A percentile compares a stretch with the other conserved stretches of the same genome.
Conservation (phyloP, 2,329 filamentous ascomycete species). For the Monosporascus sp. region DNA sequence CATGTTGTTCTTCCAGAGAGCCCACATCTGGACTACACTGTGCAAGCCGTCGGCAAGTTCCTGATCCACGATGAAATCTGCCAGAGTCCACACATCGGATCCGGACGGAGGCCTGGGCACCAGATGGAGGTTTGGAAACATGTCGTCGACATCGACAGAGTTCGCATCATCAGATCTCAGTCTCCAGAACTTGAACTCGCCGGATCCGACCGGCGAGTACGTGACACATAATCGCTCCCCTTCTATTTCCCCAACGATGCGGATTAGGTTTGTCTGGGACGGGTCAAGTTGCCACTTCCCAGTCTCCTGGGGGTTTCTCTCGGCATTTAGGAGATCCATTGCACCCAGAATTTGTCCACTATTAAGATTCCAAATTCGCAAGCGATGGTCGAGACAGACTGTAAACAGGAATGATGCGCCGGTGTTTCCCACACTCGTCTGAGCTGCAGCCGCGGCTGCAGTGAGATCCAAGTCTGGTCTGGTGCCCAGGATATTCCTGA, state of each 20-base stretch:
- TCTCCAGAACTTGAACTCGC: slow-evolving; percentile 93
- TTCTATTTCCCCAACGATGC: slow-evolving; percentile 57
- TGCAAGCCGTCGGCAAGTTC: background rate
- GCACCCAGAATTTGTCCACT: slow-evolving; percentile 73
- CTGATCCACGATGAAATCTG: slow-evolving; percentile 60
- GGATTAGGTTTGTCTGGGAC: slow-evolving; percentile 70
- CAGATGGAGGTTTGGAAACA: slow-evolving; percentile 60
- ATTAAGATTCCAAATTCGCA: slow-evolving; percentile 86
- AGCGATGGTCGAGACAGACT: slow-evolving; percentile 79
- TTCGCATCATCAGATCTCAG: slow-evolving; percentile 62
- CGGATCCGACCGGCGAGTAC: slow-evolving; percentile 80
- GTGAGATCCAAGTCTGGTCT: slow-evolving; percentile 61
- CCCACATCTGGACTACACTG: slow-evolving; percentile 53
- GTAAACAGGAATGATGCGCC: slow-evolving; percentile 62
- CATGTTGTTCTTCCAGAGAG: slow-evolving; percentile 80
- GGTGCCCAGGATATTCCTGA: slow-evolving; percentile 61
- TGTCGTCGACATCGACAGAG: slow-evolving; percentile 62
- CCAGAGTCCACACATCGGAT: slow-evolving; percentile 74
- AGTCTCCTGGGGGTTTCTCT: slow-evolving; percentile 61
- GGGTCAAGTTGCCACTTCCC: slow-evolving; percentile 76
- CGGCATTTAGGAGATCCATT: slow-evolving; percentile 70
- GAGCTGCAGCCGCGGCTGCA: slow-evolving; percentile 59
- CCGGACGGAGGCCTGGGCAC: slow-evolving; percentile 65
- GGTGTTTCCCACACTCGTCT: slow-evolving; percentile 46
- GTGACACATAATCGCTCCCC: slow-evolving; percentile 63